A percentile compares a stretch with the other conserved stretches of the same genome.
phyloP scores from a whole-genome alignment of 176 grass and related monocot genomes.

The Oryza punctata region DNA sequence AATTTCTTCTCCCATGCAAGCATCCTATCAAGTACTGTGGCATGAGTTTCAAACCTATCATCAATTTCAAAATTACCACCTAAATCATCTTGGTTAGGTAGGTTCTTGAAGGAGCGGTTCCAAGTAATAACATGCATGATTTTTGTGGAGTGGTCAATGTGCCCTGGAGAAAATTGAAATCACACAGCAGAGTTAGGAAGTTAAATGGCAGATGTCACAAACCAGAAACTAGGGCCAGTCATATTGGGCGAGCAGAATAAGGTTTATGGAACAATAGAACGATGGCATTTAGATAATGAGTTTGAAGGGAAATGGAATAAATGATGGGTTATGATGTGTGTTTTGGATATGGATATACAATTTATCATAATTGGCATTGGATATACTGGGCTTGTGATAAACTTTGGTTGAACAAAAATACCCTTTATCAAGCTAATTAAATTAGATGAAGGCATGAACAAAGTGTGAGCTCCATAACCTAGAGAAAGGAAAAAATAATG shows the following conservation, averaged over 20 bases:
- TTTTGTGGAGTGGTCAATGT: slow-evolving; percentile 88
- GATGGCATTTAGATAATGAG: background rate
- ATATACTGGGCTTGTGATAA: background rate
- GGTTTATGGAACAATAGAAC: slow-evolving; percentile 1
- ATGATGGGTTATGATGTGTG: background rate
- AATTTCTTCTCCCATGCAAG: slow-evolving; percentile 99
- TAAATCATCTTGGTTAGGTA: slow-evolving; percentile 61
- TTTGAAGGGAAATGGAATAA: background rate
- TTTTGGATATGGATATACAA: background rate
- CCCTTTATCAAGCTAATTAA: background rate
- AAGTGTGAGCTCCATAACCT: background rate
- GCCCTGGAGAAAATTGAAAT: slow-evolving; percentile 57
- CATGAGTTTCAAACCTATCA: slow-evolving; percentile 79
- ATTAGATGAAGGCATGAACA: background rate
- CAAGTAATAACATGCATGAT: slow-evolving; percentile 98
- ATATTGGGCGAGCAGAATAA: background rate
- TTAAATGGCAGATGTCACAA: slow-evolving; percentile 25
- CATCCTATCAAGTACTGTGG: slow-evolving; percentile 86
- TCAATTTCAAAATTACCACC: slow-evolving; percentile 63
- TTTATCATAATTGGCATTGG: background rate
- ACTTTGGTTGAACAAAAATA: background rate
- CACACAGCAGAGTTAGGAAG: background rate
- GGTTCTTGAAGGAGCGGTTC: slow-evolving; percentile 90
- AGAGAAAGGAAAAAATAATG: background rate
- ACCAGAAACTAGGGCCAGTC: background rate